phyloP scores from a whole-genome alignment of 2,329 filamentous ascomycete genomes.

The Ceratocystis cacaofunesta region DNA sequence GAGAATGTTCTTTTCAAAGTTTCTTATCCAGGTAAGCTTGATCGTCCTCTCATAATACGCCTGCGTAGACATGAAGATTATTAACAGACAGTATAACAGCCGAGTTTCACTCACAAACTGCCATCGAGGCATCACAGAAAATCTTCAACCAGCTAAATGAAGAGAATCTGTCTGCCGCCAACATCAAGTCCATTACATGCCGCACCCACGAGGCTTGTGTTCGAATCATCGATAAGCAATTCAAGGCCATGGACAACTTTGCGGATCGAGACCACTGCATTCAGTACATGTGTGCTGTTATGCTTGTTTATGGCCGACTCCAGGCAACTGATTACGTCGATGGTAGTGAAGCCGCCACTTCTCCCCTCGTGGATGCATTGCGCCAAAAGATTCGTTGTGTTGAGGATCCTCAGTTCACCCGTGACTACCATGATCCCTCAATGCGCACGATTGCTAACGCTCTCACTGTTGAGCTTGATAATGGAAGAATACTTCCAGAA shows the following conservation, averaged over 20 bases:
- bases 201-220: conserved; percentile 96
- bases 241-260: conserved; percentile 99
- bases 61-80: neutral
- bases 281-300: conserved; percentile 96
- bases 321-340: conserved; percentile 89
- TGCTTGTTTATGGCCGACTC: conserved; percentile 90
- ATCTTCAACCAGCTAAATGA: conserved; percentile 70
- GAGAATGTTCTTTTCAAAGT: conserved; percentile 99
- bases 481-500: conserved; percentile 82
- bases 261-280: conserved; percentile 99
- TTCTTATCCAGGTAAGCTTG: conserved; percentile 71
- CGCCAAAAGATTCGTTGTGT: conserved; percentile 90
- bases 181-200: conserved; percentile 88
- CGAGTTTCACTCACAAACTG: conserved; percentile 97
- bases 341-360: conserved; percentile 80
- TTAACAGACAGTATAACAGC: conserved; percentile 30
- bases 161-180: conserved; percentile 77
- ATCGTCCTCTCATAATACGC: neutral
- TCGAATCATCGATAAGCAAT: conserved; percentile 99
- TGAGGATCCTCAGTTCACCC: conserved; percentile 87
- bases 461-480: conserved; percentile 83
- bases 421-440: conserved; percentile 85
- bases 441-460: conserved; percentile 97
- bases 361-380: conserved; percentile 75
- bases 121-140: conserved; percentile 84